A percentile compares a stretch with the other conserved stretches of the same genome.
phyloP scores from a whole-genome alignment of 495 filamentous ascomycete species.

The Sphaerosporella brunnea region DNA sequence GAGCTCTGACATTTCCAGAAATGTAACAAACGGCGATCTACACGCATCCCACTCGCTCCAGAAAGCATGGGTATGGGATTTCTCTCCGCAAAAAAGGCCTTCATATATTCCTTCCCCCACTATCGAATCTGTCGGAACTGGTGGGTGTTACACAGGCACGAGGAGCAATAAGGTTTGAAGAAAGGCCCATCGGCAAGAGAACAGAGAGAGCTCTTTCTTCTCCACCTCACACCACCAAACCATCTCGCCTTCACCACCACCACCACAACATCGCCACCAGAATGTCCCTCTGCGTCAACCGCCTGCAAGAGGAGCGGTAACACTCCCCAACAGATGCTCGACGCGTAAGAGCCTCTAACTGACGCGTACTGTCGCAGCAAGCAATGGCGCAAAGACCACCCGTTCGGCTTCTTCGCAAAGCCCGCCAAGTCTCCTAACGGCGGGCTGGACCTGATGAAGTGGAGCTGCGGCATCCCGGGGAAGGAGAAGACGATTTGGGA shows the following conservation, averaged over 20 bases:
- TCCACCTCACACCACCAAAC: not conserved
- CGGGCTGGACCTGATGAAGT: conserved; percentile 77
- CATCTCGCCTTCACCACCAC: not conserved
- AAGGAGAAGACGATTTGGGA: conserved; percentile 95
- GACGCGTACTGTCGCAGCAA: conserved; percentile 39
- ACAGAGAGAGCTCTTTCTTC: too few relatives aligned
- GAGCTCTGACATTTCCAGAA: too few relatives aligned
- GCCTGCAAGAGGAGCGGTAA: conserved; percentile 81
- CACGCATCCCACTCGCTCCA: too few relatives aligned
- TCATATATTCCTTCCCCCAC: too few relatives aligned
- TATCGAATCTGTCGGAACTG: too few relatives aligned
- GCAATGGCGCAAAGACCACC: conserved; percentile 91
- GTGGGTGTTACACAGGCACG: too few relatives aligned
- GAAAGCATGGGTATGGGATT: too few relatives aligned
- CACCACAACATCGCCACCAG: not conserved
- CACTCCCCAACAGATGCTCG: conserved; percentile 10
- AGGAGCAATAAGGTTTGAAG: too few relatives aligned
- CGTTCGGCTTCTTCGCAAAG: conserved; percentile 92
- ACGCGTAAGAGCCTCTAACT: conserved; percentile 8
- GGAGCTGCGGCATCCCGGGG: conserved; percentile 92
- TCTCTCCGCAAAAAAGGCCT: too few relatives aligned
- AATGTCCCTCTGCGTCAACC: conserved; percentile 81
- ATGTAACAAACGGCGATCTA: too few relatives aligned
- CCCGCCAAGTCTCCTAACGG: conserved; percentile 63
- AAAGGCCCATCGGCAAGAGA: too few relatives aligned